Conservation (phyloP, 306 rosid genomes). For the Purshia tridentata region DNA sequence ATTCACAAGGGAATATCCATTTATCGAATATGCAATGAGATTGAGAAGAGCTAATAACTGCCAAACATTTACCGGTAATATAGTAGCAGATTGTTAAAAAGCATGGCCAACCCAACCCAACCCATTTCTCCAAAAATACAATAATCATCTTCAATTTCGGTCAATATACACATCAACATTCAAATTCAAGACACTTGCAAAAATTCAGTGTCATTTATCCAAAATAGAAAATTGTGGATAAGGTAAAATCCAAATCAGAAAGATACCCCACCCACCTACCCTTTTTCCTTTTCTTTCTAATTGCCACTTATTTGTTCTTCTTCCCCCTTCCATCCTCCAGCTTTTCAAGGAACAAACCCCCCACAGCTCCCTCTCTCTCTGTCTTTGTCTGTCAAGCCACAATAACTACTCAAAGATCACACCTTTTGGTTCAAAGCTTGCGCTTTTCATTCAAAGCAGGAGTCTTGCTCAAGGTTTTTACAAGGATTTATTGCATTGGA, state of each 20-base stretch:
- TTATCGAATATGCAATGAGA: background rate
- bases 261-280: constrained; percentile 18
- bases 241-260: constrained; percentile 25
- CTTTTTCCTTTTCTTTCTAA: background rate
- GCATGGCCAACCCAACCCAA: background rate
- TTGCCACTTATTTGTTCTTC: background rate
- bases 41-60: background rate
- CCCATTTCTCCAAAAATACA: background rate
- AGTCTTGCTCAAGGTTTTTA: background rate
- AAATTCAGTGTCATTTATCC: constrained; percentile 18
- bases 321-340: background rate
- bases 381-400: background rate
- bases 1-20: background rate
- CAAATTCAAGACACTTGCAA: background rate
- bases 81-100: constrained; percentile 4
- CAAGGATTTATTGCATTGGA: background rate
- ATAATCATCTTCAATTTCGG: background rate
- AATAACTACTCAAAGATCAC: background rate
- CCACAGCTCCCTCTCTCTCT: background rate
- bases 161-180: background rate
- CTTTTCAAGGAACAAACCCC: background rate
- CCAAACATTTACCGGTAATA: background rate
- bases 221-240: constrained; percentile 24
- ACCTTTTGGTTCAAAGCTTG: constrained; percentile 7
- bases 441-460: constrained; percentile 15